Base-by-base conservation (phyloP, 225 moss, liverwort and hornwort species). In the Sphagnum contortum region DNA sequence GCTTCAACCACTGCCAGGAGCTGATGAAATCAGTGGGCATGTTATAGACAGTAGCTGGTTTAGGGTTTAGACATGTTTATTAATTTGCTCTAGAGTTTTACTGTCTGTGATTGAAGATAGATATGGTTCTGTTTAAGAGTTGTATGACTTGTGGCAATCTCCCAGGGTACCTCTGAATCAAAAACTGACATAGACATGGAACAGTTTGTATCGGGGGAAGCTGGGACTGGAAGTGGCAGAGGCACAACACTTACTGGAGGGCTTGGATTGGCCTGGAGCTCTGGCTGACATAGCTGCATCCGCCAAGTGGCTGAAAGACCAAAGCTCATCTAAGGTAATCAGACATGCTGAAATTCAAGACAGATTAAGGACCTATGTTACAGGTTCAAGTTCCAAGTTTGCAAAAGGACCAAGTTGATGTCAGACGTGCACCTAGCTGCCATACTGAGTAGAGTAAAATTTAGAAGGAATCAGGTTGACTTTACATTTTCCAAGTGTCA, bases 211-310 rank as follows among this genome's bases (percentile, higher is more conserved):
- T 64, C 84, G 92, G 3, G 95, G 95, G 8, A 88, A 90, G 64
- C 51, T 96, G 45, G 92, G 90, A 11, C 66, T 92, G 61, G 85
- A 88, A 81, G 74, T 60, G 57, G 90, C 73, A 4, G 95, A 96
- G 70, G 95, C 95, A 5, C 72, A 90, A 57, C 92, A 96, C 70
- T 69, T 96, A 57, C 87, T 92, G 92, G 51, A 74, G 1, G 79
- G 75, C 45, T 69, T 96, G 55, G 92, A 96, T 69, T 96, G 92
- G 92, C 96, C 79, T 72, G 92, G 92, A 65, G 96, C 92, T 49
- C 85, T 96, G 51, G 87, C 90, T 69, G 96, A 96, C 69, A 75
- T 96, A 8, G 75, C 67, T 67, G 90, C 92, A 52, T 89, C 92
- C 53, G 88, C 63, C 51, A 92, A 92, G 76, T 96, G 92, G 90